Evolutionary conservation across 306 rosid species (phyloP).

Genomic region (Pyrus betulifolia): DNA sequence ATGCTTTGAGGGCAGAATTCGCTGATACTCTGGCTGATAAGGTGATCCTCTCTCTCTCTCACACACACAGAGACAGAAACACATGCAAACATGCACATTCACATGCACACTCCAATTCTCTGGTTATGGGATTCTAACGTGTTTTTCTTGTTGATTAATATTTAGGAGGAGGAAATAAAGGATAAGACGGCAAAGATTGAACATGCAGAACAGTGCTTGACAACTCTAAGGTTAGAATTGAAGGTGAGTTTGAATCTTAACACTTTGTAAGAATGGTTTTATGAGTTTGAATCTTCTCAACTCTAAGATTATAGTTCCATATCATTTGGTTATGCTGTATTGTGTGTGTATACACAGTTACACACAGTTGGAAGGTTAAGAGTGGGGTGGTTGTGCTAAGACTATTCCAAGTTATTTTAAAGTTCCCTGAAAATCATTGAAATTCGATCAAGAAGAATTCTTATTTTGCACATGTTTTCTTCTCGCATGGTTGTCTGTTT

Average conservation of each 20-base stretch:
- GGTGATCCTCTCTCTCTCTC: constrained; percentile 28
- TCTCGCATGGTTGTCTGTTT: background rate
- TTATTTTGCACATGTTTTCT: background rate
- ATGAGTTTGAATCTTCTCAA: background rate
- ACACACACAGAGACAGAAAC: background rate
- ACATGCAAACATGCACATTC: background rate
- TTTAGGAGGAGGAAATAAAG: constrained; percentile 78
- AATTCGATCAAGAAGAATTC: background rate
- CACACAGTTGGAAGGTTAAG: background rate
- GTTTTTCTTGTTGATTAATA: constrained; percentile 13
- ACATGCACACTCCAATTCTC: background rate
- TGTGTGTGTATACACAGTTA: background rate
- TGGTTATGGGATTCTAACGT: constrained; percentile 12
- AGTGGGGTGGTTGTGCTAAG: background rate
- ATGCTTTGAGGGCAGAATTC: constrained; percentile 84
- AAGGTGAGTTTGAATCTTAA: constrained; percentile 49
- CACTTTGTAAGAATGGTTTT: background rate
- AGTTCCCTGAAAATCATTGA: background rate
- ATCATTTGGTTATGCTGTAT: background rate
- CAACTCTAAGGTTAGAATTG: constrained; percentile 63
- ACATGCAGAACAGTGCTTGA: constrained; percentile 72
- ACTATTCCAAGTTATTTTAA: background rate
- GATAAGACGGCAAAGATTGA: constrained; percentile 61
- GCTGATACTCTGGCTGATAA: constrained; percentile 63
- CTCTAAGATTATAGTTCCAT: background rate